A percentile compares a stretch with the other conserved stretches of the same genome.
Evolutionary conservation across 108 stramenopile species (phyloP).

Genomic region (Pinguiococcus pyrenoidosus): DNA sequence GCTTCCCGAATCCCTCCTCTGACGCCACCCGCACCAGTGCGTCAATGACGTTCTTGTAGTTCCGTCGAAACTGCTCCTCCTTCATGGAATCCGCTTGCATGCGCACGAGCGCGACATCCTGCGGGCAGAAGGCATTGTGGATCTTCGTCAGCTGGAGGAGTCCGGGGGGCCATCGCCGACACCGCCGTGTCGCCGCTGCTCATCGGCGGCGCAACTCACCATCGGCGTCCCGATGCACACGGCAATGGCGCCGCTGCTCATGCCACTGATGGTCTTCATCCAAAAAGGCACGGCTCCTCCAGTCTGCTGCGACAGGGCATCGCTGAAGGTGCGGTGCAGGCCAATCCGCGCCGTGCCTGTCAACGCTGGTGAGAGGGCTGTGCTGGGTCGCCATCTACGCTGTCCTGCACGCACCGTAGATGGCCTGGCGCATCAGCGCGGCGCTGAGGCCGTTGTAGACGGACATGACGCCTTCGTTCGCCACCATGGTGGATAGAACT

Average conservation of each 20-base stretch:
- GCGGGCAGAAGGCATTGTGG: too few relatives aligned
- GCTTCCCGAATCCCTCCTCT: slow-evolving; percentile 81
- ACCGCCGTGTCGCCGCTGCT: not conserved
- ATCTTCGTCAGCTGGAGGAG: too few relatives aligned
- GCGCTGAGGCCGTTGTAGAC: slow-evolving; percentile 89
- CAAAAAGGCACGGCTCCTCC: slow-evolving; percentile 70
- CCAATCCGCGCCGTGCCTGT: slow-evolving; percentile 98
- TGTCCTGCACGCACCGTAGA: too few relatives aligned
- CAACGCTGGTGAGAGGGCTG: too few relatives aligned
- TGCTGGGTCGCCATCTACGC: too few relatives aligned
- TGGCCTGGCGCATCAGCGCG: slow-evolving; percentile 85
- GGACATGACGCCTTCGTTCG: slow-evolving; percentile 52
- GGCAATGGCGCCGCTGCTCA: slow-evolving; percentile 83
- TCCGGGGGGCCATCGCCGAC: not conserved
- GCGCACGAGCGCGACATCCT: slow-evolving; percentile 78
- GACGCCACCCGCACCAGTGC: slow-evolving; percentile 66
- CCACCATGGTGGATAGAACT: slow-evolving; percentile 58
- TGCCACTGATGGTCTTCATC: slow-evolving; percentile 71
- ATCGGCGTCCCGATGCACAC: slow-evolving; percentile 96
- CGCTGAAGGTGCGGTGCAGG: slow-evolving; percentile 80
- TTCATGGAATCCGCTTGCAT: slow-evolving; percentile 92
- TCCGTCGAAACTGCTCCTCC: slow-evolving; percentile 61
- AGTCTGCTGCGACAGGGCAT: slow-evolving; percentile 63
- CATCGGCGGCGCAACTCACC: not conserved
- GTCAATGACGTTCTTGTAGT: slow-evolving; percentile 95